phyloP scores from a whole-genome alignment of 495 filamentous ascomycete genomes.

The Hapsidospora chrysogenum region DNA sequence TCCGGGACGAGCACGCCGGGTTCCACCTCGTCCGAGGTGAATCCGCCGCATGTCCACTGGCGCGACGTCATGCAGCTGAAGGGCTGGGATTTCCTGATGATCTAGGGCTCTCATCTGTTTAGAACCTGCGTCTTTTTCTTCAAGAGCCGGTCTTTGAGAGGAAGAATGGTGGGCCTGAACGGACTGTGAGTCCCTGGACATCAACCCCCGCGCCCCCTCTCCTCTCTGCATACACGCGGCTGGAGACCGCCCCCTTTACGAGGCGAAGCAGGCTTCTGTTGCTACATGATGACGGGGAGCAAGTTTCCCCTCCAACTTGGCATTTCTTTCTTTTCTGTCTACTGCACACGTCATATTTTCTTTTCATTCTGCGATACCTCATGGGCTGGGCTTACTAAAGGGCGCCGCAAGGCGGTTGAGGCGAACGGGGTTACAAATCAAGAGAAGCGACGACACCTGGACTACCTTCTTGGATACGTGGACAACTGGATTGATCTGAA shows the following conservation, averaged over 20 bases:
- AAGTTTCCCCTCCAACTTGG: slow-evolving; percentile 7
- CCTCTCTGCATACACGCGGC: slow-evolving; percentile 18
- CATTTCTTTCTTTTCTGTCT: slow-evolving; percentile 6
- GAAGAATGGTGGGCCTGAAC: too few species aligned
- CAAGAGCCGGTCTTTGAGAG: slow-evolving; percentile 20
- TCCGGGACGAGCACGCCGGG: slow-evolving; percentile 19
- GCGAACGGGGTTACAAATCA: slow-evolving; percentile 2
- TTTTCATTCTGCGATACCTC: slow-evolving; percentile 4
- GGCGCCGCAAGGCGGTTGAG: slow-evolving; percentile 4
- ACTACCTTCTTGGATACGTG: too few species aligned
- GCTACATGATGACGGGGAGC: too few species aligned
- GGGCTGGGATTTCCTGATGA: slow-evolving; percentile 82
- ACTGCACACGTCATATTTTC: slow-evolving; percentile 7
- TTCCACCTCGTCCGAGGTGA: slow-evolving; percentile 21
- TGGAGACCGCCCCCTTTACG: too few species aligned
- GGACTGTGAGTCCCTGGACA: too few species aligned
- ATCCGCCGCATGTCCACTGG: slow-evolving; percentile 66
- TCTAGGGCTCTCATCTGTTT: too few species aligned
- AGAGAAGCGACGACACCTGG: too few species aligned
- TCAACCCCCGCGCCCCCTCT: slow-evolving; percentile 6
- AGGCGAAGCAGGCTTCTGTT: slow-evolving; percentile 1
- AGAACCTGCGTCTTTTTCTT: slow-evolving; percentile 9
- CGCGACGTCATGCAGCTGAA: slow-evolving; percentile 85
- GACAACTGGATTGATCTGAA: too few species aligned
- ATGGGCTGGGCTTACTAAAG: slow-evolving; percentile 1